These are phyloP conservation scores for Chaetomidium leptoderma DNA, from an alignment of 495 filamentous ascomycete species.

Conservation along the genomic window DNA sequence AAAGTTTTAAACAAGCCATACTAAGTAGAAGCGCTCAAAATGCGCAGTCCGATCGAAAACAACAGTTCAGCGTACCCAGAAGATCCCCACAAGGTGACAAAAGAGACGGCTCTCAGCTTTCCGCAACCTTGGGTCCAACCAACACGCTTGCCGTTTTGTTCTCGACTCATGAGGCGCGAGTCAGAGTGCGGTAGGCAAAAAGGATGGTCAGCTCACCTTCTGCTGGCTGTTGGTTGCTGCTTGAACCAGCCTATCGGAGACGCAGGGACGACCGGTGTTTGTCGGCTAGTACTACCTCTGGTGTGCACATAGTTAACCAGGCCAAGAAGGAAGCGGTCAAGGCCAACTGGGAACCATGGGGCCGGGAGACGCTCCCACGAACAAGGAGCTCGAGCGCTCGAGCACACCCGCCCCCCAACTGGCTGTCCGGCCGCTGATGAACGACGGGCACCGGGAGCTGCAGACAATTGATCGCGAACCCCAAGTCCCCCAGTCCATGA, in stretches of 20 bases:
- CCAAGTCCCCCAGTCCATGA: too few relatives aligned
- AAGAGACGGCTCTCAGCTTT: too few relatives aligned
- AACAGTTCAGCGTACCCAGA: too few relatives aligned
- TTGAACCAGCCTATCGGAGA: constrained; percentile 26
- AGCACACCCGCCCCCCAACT: too few relatives aligned
- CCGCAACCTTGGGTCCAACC: not conserved
- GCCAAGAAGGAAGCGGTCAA: constrained; percentile 29
- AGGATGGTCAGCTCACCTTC: not conserved
- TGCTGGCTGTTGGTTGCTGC: not conserved
- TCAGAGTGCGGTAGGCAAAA: not conserved
- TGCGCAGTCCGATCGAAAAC: not conserved
- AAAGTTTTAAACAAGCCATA: not conserved
- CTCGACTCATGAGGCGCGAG: not conserved
- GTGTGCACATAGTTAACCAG: not conserved
- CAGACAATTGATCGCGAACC: too few relatives aligned
- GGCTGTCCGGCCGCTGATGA: too few relatives aligned
- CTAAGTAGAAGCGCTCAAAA: not conserved
- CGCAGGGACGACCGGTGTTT: constrained; percentile 10
- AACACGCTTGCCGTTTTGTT: not conserved
- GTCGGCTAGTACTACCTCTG: constrained; percentile 15
- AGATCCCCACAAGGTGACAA: too few relatives aligned
- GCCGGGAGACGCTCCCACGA: constrained; percentile 12
- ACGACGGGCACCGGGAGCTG: too few relatives aligned
- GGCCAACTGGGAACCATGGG: constrained; percentile 18
- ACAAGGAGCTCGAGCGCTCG: not conserved